Base-by-base conservation (phyloP, 208 protist genomes). In the Naegleria gruberi region DNA sequence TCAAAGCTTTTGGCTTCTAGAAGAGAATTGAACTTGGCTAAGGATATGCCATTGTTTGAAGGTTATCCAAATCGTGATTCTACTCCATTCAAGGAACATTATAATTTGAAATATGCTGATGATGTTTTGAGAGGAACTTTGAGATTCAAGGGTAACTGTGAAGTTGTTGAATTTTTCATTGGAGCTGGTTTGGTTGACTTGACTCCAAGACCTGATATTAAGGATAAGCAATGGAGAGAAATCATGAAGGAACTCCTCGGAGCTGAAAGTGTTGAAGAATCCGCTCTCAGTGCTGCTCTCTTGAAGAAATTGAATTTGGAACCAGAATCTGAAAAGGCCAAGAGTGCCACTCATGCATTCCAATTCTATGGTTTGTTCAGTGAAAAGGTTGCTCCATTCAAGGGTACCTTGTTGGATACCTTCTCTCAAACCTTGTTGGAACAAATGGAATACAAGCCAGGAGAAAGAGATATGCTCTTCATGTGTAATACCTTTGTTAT, bases 111-210 rank as follows among this genome's bases (percentile, higher is more conserved):
- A 3, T 46, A 93, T 30, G 81, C 83, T 40, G 81, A 92, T 30
- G 95, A 93, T 19, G 34, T 94, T 7, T 90, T 95, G 45, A 91
- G 94, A 82, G 94, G 94, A 89, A 95, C 94, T 43, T 91, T 94
- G 40, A 37, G 94, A 40, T 93, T 94, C 89, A 87, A 85, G 8
- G 93, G 23, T 87, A 93, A 73, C 7, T 92, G 37, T 82, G 84
- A 4, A 88, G 89, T 83, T 19, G 42, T 84, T 74, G 41, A 85
- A 57, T 90, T 90, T 8, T 37, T 92, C 46, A 42, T 55, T 42
- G 73, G 10, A 26, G 23, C 92, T 8, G 91, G 90, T 44, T 82
- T 92, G 2, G n/a, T 45, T n/a, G 90, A 92, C 15, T 26, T 44
- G n/a, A 82, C 87, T 55, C 37, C 87, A 83, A 87, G 82, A 88